Conservation (phyloP, 2,329 filamentous ascomycete genomes). For the Alternaria tenuissima region DNA sequence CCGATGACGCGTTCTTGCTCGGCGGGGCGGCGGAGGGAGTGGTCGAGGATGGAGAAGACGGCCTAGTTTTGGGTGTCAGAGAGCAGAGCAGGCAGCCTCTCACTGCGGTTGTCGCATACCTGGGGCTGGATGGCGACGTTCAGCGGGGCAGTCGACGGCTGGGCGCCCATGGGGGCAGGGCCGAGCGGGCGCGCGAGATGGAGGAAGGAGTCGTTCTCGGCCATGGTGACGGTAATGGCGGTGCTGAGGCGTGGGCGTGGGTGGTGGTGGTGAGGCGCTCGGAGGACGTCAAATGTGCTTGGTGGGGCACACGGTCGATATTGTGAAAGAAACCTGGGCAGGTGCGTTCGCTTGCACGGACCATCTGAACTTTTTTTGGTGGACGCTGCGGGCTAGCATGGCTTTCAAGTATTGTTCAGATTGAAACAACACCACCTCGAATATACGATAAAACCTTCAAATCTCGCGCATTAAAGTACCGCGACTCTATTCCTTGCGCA, state of each 20-base stretch:
- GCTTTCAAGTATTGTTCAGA: background rate
- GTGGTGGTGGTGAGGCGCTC: slow-evolving; percentile 21
- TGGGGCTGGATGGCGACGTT: slow-evolving; percentile 95
- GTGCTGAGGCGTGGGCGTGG: background rate
- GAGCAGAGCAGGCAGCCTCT: slow-evolving; percentile 10
- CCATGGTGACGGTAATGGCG: slow-evolving; percentile 76
- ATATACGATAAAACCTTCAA: background rate
- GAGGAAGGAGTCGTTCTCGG: slow-evolving; percentile 84
- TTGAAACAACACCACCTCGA: background rate
- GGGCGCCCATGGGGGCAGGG: slow-evolving; percentile 78
- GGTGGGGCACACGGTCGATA: slow-evolving; percentile 36
- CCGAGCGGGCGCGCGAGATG: slow-evolving; percentile 93
- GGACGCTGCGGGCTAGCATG: slow-evolving; percentile 1
- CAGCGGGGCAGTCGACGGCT: slow-evolving; percentile 88
- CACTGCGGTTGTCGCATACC: slow-evolving; percentile 61
- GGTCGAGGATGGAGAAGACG: slow-evolving; percentile 77
- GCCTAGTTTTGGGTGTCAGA: slow-evolving; percentile 54
- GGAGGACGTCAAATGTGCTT: slow-evolving; percentile 25
- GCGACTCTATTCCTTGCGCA: background rate
- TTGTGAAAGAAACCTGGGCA: slow-evolving; percentile 45
- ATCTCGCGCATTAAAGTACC: background rate
- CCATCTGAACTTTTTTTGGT: slow-evolving; percentile 32
- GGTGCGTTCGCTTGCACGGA: slow-evolving; percentile 44
- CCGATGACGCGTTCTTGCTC: slow-evolving; percentile 97
- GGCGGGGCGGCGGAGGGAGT: slow-evolving; percentile 88